phyloP scores from a whole-genome alignment of 495 filamentous ascomycete species.

The Aspergillus nidulans region DNA sequence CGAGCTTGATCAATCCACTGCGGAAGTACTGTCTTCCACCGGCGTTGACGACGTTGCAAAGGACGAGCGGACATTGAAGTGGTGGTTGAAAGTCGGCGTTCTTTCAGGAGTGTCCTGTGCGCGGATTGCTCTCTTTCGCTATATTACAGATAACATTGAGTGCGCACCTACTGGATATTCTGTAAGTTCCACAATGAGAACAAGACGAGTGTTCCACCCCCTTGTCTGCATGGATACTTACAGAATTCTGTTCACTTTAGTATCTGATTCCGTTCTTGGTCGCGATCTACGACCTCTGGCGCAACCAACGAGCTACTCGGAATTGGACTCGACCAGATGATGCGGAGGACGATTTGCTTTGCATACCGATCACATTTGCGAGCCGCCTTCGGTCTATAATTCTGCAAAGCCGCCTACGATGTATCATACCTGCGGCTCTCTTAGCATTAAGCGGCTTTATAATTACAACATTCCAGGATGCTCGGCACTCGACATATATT shows the following conservation, averaged over 20 bases:
- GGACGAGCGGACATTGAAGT: conserved; percentile 2
- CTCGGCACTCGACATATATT: conserved; percentile 42
- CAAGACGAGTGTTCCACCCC: neutral
- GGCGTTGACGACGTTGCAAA: conserved; percentile 3
- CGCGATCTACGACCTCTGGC: conserved; percentile 41
- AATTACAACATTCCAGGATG: conserved; percentile 22
- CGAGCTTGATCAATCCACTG: conserved; percentile 11
- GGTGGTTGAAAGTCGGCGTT: conserved; percentile 27
- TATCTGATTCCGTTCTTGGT: conserved; percentile 39
- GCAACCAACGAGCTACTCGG: conserved; percentile 25
- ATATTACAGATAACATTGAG: conserved; percentile 33
- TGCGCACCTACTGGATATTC: conserved; percentile 37
- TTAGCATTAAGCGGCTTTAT: conserved; percentile 29
- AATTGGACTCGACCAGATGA: conserved; percentile 21
- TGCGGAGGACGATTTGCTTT: conserved; percentile 17
- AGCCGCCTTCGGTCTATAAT: conserved; percentile 25
- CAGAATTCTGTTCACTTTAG: conserved; percentile 12
- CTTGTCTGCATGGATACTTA: conserved; percentile 5
- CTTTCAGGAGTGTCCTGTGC: conserved; percentile 29
- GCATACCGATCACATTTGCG: conserved; percentile 16
- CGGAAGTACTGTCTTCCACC: conserved; percentile 17
- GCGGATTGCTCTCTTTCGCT: conserved; percentile 37
- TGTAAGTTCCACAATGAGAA: conserved; percentile 25
- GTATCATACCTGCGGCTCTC: conserved; percentile 32
- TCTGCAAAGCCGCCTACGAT: conserved; percentile 27